Evolutionary conservation across 495 filamentous ascomycete species (phyloP).

Genomic region (Pyrenopolyporus hunteri): DNA sequence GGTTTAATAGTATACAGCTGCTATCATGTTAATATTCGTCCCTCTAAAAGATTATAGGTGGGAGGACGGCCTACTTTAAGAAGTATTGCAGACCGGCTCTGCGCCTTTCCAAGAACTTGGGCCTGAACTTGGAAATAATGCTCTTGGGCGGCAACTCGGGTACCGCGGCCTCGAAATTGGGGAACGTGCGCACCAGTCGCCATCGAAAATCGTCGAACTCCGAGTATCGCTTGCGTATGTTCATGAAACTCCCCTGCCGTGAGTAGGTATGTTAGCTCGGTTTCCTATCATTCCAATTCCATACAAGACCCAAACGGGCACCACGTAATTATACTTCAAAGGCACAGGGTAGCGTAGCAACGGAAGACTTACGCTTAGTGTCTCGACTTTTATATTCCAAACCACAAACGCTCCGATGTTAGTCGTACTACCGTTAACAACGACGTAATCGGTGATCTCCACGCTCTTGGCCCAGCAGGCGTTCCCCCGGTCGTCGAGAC

Average conservation of each 20-base stretch:
- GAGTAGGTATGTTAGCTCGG: not conserved
- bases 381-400: constrained; percentile 62
- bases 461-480: constrained; percentile 65
- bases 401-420: constrained; percentile 64
- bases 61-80: constrained; percentile 51
- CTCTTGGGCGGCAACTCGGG: constrained; percentile 63
- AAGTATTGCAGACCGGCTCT: constrained; percentile 62
- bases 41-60: not conserved
- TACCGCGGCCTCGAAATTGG: constrained; percentile 60
- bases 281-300: not conserved
- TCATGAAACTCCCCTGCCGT: constrained; percentile 57
- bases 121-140: constrained; percentile 58
- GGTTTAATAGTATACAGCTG: constrained; percentile 63
- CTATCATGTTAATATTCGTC: constrained; percentile 13
- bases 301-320: no score
- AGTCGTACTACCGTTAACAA: constrained; percentile 56
- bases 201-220: constrained; percentile 61
- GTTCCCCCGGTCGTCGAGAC: constrained; percentile 52
- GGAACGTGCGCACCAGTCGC: constrained; percentile 59
- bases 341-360: no score
- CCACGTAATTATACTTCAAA: no score
- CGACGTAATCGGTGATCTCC: constrained; percentile 55
- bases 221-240: constrained; percentile 64
- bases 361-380: constrained; percentile 47
- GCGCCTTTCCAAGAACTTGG: constrained; percentile 59